phyloP scores from a whole-genome alignment of 345 rosid species.

The Eucalyptus globulus region DNA sequence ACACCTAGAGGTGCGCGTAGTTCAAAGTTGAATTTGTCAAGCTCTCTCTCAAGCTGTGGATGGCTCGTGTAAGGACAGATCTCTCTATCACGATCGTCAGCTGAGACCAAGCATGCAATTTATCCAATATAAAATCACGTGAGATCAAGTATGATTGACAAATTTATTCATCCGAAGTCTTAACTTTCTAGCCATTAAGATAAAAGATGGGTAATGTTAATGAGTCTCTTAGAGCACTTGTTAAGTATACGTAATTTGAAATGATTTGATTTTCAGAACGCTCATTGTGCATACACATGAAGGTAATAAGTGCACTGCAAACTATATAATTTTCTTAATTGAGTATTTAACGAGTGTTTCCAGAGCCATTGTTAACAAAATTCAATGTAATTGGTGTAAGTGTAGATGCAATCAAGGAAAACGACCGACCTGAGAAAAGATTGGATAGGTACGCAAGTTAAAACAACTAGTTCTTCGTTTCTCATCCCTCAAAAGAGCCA shows the following conservation, averaged over 20 bases:
- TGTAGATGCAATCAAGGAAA: neutral
- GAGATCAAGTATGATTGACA: neutral
- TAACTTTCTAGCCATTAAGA: neutral
- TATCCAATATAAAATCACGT: neutral
- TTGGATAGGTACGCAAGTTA: neutral
- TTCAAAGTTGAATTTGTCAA: neutral
- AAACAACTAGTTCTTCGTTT: neutral
- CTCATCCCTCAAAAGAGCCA: neutral
- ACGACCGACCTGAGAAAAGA: neutral
- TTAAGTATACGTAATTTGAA: neutral
- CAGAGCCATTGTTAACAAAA: neutral
- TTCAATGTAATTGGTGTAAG: accelerated
- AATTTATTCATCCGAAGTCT: neutral
- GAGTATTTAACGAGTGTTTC: neutral
- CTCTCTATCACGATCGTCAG: neutral
- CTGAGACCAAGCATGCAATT: neutral
- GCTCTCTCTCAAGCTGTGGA: neutral
- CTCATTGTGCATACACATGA: neutral
- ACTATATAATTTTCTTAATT: accelerated
- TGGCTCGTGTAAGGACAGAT: neutral
- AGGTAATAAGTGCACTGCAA: neutral
- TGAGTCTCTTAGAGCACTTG: accelerated
- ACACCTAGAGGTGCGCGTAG: neutral
- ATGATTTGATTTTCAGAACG: neutral
- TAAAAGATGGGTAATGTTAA: neutral